phyloP scores from a whole-genome alignment of 768 basidiomycete species.

The Cystoderma amianthinum region DNA sequence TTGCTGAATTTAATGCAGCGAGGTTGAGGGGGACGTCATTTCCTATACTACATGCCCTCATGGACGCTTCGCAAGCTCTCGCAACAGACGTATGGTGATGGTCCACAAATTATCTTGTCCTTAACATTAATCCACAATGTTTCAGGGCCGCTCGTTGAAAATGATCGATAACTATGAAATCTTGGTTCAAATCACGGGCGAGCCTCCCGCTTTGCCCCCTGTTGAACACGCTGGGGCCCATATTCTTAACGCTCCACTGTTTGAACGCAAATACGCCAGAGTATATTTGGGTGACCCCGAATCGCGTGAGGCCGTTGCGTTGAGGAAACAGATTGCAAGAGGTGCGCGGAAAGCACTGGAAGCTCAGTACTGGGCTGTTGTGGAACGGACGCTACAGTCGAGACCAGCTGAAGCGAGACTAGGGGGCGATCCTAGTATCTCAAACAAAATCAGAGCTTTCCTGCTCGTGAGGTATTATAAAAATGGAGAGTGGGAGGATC shows the following conservation, averaged over 20 bases:
- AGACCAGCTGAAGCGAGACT: constrained; percentile 79
- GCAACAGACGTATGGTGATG: constrained; percentile 45
- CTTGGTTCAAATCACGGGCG: constrained; percentile 69
- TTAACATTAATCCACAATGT: too few species aligned
- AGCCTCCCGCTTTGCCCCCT: constrained; percentile 70
- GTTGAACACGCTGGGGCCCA: constrained; percentile 77
- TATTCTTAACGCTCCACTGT: constrained; percentile 71
- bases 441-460: constrained; percentile 88
- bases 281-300: constrained; percentile 66
- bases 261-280: constrained; percentile 78
- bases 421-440: constrained; percentile 86
- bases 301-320: constrained; percentile 54
- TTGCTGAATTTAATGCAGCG: constrained; percentile 71
- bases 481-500: constrained; percentile 80
- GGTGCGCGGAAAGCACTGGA: constrained; percentile 82
- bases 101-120: neutral
- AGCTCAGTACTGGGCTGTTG: constrained; percentile 79
- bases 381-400: constrained; percentile 79
- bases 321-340: constrained; percentile 68
- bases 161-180: too few species aligned
- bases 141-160: too few species aligned
- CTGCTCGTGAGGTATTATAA: constrained; percentile 74
- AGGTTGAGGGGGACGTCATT: constrained; percentile 67
- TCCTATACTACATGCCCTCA: constrained; percentile 68
- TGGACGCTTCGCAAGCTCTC: constrained; percentile 57